Evolutionary conservation across 768 basidiomycete species (phyloP), one percentile per base, ranked within the genome.

Genomic region (Tricholoma bakamatsutake): DNA sequence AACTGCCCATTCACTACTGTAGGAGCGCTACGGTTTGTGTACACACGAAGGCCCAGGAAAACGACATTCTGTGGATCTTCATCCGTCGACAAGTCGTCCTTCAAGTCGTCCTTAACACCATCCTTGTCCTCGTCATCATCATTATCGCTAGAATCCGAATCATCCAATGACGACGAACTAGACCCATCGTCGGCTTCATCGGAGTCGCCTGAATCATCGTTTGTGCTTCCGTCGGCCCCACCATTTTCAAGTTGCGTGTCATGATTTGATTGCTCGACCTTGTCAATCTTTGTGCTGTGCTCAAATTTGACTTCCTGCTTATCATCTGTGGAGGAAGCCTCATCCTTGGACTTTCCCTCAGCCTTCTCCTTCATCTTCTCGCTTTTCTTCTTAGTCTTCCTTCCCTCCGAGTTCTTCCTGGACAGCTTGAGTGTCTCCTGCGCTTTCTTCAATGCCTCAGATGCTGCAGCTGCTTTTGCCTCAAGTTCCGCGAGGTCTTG

Each of bases 401-500:
- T 52, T 5, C 35, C 35, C 21, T 31, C 28, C 28, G n/a, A 11
- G n/a, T 5, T 39, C 18, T 31, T 27, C 8, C 39, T 10, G 4
- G 50, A 24, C 6, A 34, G 40, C 5, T 49, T 8, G 11, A 31
- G 11, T 2, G 30, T 34, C 15, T n/a, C 27, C 12, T 55, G 49
- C 4, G 33, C 46, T 10, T 37, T 46, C 39, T 50, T 54, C 27
- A 54, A 30, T 8, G 45, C 50, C 24, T 55, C 53, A 11, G 57
- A 53, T 7, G 39, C 55, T 4, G 54, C 58, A 7, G 53, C 60
- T 1, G 60, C 57, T 45, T 63, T 63, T 27, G 56, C 57, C 35
- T 62, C 58, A 2, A 63, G 50, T 49, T 67, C 61, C 21, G 57
- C 47, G 12, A 66, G 61, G 17, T 61, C 61, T 42, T 64, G 61